These are phyloP conservation scores for Fomitopsis pulvina DNA, from an alignment of 768 basidiomycete genomes.

Conservation along the genomic window DNA sequence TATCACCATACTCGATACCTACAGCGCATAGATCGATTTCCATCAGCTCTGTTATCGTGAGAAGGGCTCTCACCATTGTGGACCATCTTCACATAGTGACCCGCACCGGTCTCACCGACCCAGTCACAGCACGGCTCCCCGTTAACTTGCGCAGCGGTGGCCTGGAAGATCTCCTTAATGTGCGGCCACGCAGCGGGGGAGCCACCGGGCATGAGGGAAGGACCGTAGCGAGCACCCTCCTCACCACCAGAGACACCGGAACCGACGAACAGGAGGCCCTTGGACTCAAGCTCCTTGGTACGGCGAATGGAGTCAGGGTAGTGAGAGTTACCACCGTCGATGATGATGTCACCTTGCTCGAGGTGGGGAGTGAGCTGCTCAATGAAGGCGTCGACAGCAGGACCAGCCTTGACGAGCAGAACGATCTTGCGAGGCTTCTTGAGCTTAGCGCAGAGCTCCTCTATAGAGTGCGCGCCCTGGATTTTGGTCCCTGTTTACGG, in stretches of 20 bases:
- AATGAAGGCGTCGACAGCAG: slow-evolving; percentile 96
- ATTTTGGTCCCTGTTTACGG: slow-evolving; percentile 75
- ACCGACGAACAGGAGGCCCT: slow-evolving; percentile 95
- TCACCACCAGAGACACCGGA: slow-evolving; percentile 99
- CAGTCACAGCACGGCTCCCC: slow-evolving; percentile 99
- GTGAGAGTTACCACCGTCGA: slow-evolving; percentile 99
- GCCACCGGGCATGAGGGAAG: slow-evolving; percentile 99
- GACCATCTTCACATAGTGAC: slow-evolving; percentile 99
- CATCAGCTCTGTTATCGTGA: slow-evolving; percentile 6
- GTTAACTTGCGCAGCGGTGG: slow-evolving; percentile 89
- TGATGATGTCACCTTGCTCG: slow-evolving; percentile 96
- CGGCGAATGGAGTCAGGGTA: slow-evolving; percentile 98
- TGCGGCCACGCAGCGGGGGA: slow-evolving; percentile 89
- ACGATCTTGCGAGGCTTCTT: slow-evolving; percentile 95
- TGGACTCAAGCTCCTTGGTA: slow-evolving; percentile 83
- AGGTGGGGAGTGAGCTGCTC: slow-evolving; percentile 80
- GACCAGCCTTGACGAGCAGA: slow-evolving; percentile 96
- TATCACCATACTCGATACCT: slow-evolving; percentile 99
- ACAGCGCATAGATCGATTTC: not conserved
- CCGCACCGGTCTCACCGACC: slow-evolving; percentile 94
- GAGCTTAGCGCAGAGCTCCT: slow-evolving; percentile 89
- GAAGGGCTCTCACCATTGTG: slow-evolving; percentile 66
- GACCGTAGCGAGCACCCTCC: slow-evolving; percentile 95
- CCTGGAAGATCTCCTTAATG: slow-evolving; percentile 99
- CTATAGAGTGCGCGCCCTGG: slow-evolving; percentile 88